Base-by-base conservation (phyloP, 1,284 basidiomycete genomes). In the Papiliotrema nemorosa region DNA sequence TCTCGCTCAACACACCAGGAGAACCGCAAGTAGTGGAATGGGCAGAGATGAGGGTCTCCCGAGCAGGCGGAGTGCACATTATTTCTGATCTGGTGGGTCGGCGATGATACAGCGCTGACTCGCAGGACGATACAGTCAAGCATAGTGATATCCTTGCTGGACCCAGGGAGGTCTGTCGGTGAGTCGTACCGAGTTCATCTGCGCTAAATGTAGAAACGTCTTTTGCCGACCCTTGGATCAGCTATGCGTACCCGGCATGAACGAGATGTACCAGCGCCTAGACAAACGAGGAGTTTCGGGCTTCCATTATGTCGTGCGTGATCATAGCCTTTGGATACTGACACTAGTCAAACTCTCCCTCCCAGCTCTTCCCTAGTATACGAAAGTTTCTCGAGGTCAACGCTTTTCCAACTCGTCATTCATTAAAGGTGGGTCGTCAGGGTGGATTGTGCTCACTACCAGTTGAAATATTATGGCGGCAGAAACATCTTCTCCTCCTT, bases 121-220 rank as follows among this genome's bases (percentile, higher is more conserved):
- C 10, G 22, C 50, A 66, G 63, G 93, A 97, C 69, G 93, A 97
- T 70, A 97, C 93, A 0, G 81, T 96, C 56, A 97, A 94, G 68
- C 71, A 81, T 43, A 84, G 87, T 0, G 82, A 84, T 47, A 80
- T 93, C n/a, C 64, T 85, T 2, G 76, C 77, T 13, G 90, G 90
- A 0, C 82, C 87, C 0, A 78, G 88, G 29, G 78, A 83, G 2
- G 83, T 87, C 2, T 92, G 91, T 69, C 52, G 63, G 62, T 66
- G 33, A 44, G 60, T 44, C 22, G 20, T 16, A 22, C 78, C 20
- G 22, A 5, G 16, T n/a, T 2, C 1, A 14, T 2, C 3, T 20
- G 9, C 22, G n/a, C 35, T 37, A 18, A 34, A 26, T 57, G 67
- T 38, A 69, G 77, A 6, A 79, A 79, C 54, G 78, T 78, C 33